Percentiles rank a stretch among this genome's conserved stretches.
These are phyloP conservation scores for Zopfia rhizophila DNA, from an alignment of 2,329 filamentous ascomycete species.

Conservation along the genomic window DNA sequence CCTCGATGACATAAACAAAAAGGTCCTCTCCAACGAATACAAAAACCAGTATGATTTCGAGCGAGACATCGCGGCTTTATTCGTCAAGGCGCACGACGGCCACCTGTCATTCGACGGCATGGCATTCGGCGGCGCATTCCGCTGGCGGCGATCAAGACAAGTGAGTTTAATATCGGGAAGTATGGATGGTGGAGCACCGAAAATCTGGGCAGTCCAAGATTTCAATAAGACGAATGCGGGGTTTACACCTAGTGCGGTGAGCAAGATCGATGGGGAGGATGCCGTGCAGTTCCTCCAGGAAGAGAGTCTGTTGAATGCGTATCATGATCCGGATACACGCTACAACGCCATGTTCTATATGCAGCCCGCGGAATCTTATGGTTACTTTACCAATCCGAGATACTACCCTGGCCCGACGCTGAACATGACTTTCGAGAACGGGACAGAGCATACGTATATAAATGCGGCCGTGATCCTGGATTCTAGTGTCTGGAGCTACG, in stretches of 20 bases:
- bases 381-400: slow-evolving; percentile 42
- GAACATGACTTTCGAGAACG: slow-evolving; percentile 49
- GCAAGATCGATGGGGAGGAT: slow-evolving; percentile 50
- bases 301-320: slow-evolving; percentile 39
- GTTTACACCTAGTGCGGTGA: slow-evolving; percentile 47
- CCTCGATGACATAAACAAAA: slow-evolving; percentile 46
- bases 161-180: slow-evolving; percentile 45
- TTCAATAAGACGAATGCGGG: slow-evolving; percentile 36
- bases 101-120: slow-evolving; percentile 50
- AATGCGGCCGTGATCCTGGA: slow-evolving; percentile 44
- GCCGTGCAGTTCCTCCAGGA: slow-evolving; percentile 47
- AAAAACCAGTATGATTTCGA: slow-evolving; percentile 56
- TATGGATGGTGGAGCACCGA: slow-evolving; percentile 40
- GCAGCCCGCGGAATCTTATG: slow-evolving; percentile 42
- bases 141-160: slow-evolving; percentile 41
- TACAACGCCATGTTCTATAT: slow-evolving; percentile 54
- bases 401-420: slow-evolving; percentile 44
- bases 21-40: slow-evolving; percentile 45
- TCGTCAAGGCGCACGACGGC: slow-evolving; percentile 47
- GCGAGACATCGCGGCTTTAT: slow-evolving; percentile 43
- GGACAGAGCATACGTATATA: slow-evolving; percentile 38
- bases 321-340: slow-evolving; percentile 54
- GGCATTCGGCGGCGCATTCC: slow-evolving; percentile 48
- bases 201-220: slow-evolving; percentile 44
- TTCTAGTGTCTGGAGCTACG: slow-evolving; percentile 36